phyloP scores from a whole-genome alignment of 106 monocot genomes.

The Allium sativum region DNA sequence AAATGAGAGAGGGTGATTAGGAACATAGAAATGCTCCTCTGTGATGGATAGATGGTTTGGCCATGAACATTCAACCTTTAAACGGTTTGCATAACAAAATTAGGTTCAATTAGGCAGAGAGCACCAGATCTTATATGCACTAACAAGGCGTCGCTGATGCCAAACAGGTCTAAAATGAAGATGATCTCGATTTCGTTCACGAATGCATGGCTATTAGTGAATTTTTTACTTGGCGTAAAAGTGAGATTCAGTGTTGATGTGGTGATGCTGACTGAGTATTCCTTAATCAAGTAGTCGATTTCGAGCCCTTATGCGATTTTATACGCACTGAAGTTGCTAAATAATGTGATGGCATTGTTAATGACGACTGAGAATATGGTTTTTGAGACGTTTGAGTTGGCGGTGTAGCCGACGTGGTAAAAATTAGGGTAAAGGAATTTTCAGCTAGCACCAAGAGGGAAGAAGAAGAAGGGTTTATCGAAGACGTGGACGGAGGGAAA shows the following conservation, averaged over 20 bases:
- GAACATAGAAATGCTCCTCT: no score
- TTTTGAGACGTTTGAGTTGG: no score
- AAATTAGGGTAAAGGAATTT: no score
- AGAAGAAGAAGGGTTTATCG: no score
- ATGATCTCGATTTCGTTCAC: conserved; percentile 62
- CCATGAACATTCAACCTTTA: conserved; percentile 66
- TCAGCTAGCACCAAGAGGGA: no score
- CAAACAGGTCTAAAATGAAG: conserved; percentile 40
- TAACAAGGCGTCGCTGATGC: background rate
- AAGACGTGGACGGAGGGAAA: no score
- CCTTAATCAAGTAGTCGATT: conserved; percentile 24
- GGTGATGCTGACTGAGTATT: conserved; percentile 40
- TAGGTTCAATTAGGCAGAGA: conserved; percentile 13
- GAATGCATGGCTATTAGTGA: conserved; percentile 32
- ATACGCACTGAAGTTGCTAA: conserved; percentile 44
- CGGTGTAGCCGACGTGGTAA: no score
- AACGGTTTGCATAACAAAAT: conserved; percentile 31
- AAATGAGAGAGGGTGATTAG: no score
- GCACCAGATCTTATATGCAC: background rate
- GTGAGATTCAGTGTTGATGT: conserved; percentile 29
- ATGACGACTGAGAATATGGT: conserved; percentile 32
- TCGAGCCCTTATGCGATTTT: conserved; percentile 39
- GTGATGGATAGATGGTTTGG: conserved; percentile 30
- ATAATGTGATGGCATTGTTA: conserved; percentile 21
- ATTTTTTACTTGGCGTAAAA: conserved; percentile 28